These are phyloP conservation scores for Cyberlindnera veronae DNA, from an alignment of 805 yeast genomes.

Conservation along the genomic window DNA sequence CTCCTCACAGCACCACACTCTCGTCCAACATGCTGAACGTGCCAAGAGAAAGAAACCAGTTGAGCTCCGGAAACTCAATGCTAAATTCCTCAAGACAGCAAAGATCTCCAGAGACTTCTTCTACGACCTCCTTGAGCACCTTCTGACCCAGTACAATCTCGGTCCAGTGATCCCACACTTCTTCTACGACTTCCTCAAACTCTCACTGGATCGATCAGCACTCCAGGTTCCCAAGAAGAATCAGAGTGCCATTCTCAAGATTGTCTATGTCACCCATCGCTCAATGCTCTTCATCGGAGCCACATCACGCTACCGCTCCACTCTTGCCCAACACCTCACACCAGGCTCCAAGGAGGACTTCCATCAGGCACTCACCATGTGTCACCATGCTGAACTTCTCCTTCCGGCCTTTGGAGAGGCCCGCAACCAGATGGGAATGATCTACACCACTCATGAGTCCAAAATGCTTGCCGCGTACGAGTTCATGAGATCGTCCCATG, in stretches of 20 bases:
- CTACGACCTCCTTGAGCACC: slow-evolving; percentile 36
- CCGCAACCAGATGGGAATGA: slow-evolving; percentile 56
- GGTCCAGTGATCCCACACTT: slow-evolving; percentile 22
- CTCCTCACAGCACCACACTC: slow-evolving; percentile 13
- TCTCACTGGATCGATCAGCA: slow-evolving; percentile 11
- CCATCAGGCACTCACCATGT: slow-evolving; percentile 42
- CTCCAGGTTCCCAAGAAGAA: slow-evolving; percentile 10
- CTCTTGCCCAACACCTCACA: slow-evolving; percentile 29
- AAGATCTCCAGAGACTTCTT: slow-evolving; percentile 49
- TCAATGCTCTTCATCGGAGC: slow-evolving; percentile 55
- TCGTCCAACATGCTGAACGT: slow-evolving; percentile 1
- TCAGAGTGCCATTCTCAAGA: slow-evolving; percentile 17
- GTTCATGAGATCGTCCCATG: slow-evolving; percentile 41
- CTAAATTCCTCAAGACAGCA: slow-evolving; percentile 45
- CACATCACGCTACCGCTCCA: slow-evolving; percentile 52
- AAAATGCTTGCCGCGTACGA: slow-evolving; percentile 35
- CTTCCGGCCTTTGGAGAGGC: slow-evolving; percentile 70
- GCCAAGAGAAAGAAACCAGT: slow-evolving; percentile 32
- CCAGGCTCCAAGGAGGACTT: slow-evolving; percentile 39
- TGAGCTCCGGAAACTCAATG: slow-evolving; percentile 55
- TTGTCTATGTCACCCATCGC: slow-evolving; percentile 44
- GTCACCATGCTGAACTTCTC: slow-evolving; percentile 50
- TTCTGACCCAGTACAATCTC: slow-evolving; percentile 38
- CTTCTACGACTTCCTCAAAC: slow-evolving; percentile 15
- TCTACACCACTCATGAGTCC: slow-evolving; percentile 38